Conservation (phyloP, 352 stramenopile species). For the Globisporangium apiculatum region DNA sequence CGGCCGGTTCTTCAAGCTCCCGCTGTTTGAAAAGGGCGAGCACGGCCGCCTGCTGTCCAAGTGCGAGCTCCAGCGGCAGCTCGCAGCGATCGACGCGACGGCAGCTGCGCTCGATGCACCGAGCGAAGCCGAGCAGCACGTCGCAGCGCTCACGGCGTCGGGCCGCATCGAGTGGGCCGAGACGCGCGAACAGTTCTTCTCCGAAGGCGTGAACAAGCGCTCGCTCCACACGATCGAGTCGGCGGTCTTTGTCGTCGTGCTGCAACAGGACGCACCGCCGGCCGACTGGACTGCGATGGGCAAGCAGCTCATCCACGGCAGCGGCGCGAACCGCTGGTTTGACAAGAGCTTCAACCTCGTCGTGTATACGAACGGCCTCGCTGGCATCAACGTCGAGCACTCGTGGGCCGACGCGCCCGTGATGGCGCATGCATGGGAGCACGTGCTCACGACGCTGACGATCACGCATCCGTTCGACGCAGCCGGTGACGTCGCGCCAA, state of each 20-base stretch:
- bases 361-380: slow-evolving; percentile 93
- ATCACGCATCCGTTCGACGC: slow-evolving; percentile 50
- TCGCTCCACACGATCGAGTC: slow-evolving; percentile 73
- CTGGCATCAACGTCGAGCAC: slow-evolving; percentile 94
- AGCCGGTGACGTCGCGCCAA: slow-evolving; percentile 34
- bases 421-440: slow-evolving; percentile 81
- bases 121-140: slow-evolving; percentile 35
- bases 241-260: slow-evolving; percentile 67
- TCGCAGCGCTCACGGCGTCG: slow-evolving; percentile 71
- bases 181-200: slow-evolving; percentile 86
- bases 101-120: slow-evolving; percentile 27
- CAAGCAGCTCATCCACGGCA: slow-evolving; percentile 78
- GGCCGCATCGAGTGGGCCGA: slow-evolving; percentile 86
- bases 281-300: slow-evolving; percentile 64
- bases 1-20: slow-evolving; percentile 87
- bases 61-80: slow-evolving; percentile 77
- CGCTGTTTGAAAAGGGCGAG: slow-evolving; percentile 74
- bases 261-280: slow-evolving; percentile 47
- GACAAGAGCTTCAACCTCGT: slow-evolving; percentile 97
- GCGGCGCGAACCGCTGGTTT: slow-evolving; percentile 94
- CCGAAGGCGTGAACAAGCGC: slow-evolving; percentile 80
- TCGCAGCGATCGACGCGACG: slow-evolving; percentile 60
- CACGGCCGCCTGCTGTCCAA: slow-evolving; percentile 64
- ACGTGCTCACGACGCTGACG: slow-evolving; percentile 57
- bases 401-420: slow-evolving; percentile 88